Evolutionary conservation across 2,329 filamentous ascomycete species (phyloP).

Genomic region (Colletotrichum orchidophilum): DNA sequence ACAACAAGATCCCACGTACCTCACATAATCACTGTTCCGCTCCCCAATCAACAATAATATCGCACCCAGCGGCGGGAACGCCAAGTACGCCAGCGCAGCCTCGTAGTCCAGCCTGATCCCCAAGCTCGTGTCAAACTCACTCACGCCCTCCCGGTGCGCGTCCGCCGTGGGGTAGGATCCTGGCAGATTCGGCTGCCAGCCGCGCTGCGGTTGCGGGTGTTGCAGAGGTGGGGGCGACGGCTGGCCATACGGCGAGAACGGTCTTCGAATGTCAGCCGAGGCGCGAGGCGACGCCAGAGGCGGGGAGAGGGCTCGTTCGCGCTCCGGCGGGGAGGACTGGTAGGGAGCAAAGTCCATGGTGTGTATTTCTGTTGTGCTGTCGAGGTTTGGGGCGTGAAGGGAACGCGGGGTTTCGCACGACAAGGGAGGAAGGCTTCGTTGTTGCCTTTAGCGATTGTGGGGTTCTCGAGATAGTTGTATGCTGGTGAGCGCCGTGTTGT

Average conservation of each 20-base stretch:
- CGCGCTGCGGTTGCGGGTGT: constrained; percentile 66
- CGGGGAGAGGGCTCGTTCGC: constrained; percentile 82
- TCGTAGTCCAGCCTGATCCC: constrained; percentile 89
- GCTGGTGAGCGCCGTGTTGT: constrained; percentile 8
- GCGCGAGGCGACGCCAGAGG: constrained; percentile 64
- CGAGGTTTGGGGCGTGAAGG: neutral
- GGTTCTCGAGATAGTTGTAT: neutral
- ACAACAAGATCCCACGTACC: constrained; percentile 62
- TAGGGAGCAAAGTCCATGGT: constrained; percentile 96
- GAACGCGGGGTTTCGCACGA: neutral
- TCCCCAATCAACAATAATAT: constrained; percentile 87
- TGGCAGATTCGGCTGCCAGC: constrained; percentile 53
- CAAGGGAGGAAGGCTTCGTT: neutral
- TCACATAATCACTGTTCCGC: constrained; percentile 95
- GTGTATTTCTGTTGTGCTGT: neutral
- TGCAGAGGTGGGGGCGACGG: constrained; percentile 56
- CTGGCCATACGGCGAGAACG: constrained; percentile 59
- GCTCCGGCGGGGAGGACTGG: constrained; percentile 90
- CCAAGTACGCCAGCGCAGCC: constrained; percentile 87
- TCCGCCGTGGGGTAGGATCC: constrained; percentile 49
- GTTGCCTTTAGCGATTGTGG: neutral
- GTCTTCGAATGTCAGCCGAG: constrained; percentile 63
- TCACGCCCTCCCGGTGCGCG: constrained; percentile 65
- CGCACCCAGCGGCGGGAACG: constrained; percentile 85
- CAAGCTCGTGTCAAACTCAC: constrained; percentile 91